These are phyloP conservation scores for Trichoderma atroviride DNA, from an alignment of 2,329 filamentous ascomycete species.

Conservation along the genomic window DNA sequence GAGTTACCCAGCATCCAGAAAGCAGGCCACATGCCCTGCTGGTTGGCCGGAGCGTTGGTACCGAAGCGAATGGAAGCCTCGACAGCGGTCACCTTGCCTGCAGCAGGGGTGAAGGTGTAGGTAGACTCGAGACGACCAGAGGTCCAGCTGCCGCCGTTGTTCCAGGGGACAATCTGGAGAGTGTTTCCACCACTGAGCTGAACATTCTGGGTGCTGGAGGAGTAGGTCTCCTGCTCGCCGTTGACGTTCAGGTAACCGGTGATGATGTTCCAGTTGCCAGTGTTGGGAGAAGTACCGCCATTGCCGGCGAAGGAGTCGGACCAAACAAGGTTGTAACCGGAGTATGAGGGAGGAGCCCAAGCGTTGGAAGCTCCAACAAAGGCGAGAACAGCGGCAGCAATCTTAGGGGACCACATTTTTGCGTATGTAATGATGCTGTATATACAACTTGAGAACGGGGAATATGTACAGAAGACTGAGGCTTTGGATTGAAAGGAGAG, in stretches of 20 bases:
- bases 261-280: conserved; percentile 47
- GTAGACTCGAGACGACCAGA: conserved; percentile 58
- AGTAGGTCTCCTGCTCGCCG: conserved; percentile 56
- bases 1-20: conserved; percentile 60
- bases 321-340: conserved; percentile 46
- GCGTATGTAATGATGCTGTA: conserved; percentile 13
- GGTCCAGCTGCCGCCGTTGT: conserved; percentile 50
- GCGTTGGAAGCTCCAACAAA: conserved; percentile 42
- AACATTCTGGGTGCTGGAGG: conserved; percentile 49
- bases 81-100: conserved; percentile 50
- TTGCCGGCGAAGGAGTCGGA: conserved; percentile 48
- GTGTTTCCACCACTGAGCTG: conserved; percentile 54
- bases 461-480: conserved; percentile 21
- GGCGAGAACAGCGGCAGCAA: conserved; percentile 34
- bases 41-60: conserved; percentile 42
- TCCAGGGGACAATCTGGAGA: conserved; percentile 54
- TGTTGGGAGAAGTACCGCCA: conserved; percentile 40
- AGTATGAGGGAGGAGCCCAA: conserved; percentile 43
- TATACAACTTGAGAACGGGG: conserved; percentile 7
- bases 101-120: conserved; percentile 49
- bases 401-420: conserved; percentile 23
- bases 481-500: conserved; percentile 20
- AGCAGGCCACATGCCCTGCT: conserved; percentile 61
- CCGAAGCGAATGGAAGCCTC: conserved; percentile 54
- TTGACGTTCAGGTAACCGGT: conserved; percentile 49